Conservation (phyloP, 2,329 filamentous ascomycete species). For the Apiospora kogelbergensis region DNA sequence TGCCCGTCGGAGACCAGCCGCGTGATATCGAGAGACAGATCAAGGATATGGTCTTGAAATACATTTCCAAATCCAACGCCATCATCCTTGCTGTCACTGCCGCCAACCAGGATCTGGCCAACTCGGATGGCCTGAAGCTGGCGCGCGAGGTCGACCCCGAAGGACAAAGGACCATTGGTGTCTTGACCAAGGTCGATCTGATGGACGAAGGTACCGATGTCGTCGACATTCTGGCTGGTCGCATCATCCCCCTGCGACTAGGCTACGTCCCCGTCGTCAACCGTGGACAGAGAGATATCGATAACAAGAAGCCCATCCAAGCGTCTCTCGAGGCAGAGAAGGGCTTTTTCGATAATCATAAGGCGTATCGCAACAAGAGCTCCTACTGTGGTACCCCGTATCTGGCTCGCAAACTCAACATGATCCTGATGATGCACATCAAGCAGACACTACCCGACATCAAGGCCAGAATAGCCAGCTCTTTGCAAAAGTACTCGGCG, state of each 20-base stretch:
- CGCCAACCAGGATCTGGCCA: slow-evolving; percentile 53
- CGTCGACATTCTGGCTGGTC: slow-evolving; percentile 95
- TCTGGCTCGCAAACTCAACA: slow-evolving; percentile 91
- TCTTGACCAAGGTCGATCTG: slow-evolving; percentile 49
- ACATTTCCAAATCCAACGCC: slow-evolving; percentile 55
- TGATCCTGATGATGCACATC: slow-evolving; percentile 99
- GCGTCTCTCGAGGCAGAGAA: slow-evolving; percentile 91
- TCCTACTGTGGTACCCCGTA: slow-evolving; percentile 98
- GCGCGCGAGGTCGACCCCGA: slow-evolving; percentile 35
- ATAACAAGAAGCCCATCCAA: slow-evolving; percentile 94
- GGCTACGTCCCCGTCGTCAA: slow-evolving; percentile 98
- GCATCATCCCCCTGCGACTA: slow-evolving; percentile 91
- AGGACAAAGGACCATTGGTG: slow-evolving; percentile 44
- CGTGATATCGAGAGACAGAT: slow-evolving; percentile 43
- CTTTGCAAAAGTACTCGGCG: slow-evolving; percentile 83
- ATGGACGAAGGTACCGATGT: slow-evolving; percentile 33
- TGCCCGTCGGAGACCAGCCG: slow-evolving; percentile 42
- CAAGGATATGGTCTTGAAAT: slow-evolving; percentile 45
- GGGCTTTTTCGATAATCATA: slow-evolving; percentile 97
- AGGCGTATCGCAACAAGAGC: slow-evolving; percentile 97
- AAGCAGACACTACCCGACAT: slow-evolving; percentile 99
- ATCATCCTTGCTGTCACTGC: slow-evolving; percentile 60
- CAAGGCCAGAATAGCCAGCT: slow-evolving; percentile 93
- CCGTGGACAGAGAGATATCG: slow-evolving; percentile 95
- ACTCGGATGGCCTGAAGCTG: slow-evolving; percentile 53